Evolutionary conservation across 129 eudicot species (phyloP), one percentile per base, ranked within the genome.

Genomic region (Lactuca saligna): DNA sequence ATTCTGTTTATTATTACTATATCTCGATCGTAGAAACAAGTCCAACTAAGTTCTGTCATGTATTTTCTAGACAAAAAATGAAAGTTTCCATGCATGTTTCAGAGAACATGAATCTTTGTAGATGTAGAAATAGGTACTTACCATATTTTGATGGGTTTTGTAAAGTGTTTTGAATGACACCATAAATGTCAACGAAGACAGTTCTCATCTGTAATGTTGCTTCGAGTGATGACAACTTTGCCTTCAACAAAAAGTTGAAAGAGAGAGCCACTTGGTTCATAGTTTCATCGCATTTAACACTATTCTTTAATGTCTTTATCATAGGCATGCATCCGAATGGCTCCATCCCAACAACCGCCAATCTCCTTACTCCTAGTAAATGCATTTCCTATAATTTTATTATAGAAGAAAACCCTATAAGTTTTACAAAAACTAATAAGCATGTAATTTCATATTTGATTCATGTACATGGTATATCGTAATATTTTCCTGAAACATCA

Each of bases 281-380:
- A 16, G 54, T 68, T 32, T 38, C 72, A 41, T 77, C 79, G 68
- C 92, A 86, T 57, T 74, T 68, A 53, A 53, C 58, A 8, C 58
- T 67, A 33, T 56, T 69, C 68, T 58, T 61, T 32, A 86, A 20
- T 29, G 82, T 78, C 73, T 68, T 80, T 31, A 82, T 76, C 17
- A 84, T 48, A 13, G 95, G 95, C 72, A 84, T 49, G 70, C 95
- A 88, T 35, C 91, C 91, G 7, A 88, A 74, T 34, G 91, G 84
- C 16, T 81, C 82, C 53, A 82, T 71, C 41, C 95, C 90, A 7
- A 82, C 86, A 50, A 82, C 84, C 32, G 37, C 86, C 33, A 88
- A 20, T 48, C 83, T 88, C 54, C 81, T 84, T 72, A 80, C 90
- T 63, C 95, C 95, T 8, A 66, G 3, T 9, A 55, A 41, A 59